A percentile compares a stretch with the other conserved stretches of the same genome.
Conservation (phyloP, 2,329 filamentous ascomycete genomes). For the Colletotrichum falcatum region DNA sequence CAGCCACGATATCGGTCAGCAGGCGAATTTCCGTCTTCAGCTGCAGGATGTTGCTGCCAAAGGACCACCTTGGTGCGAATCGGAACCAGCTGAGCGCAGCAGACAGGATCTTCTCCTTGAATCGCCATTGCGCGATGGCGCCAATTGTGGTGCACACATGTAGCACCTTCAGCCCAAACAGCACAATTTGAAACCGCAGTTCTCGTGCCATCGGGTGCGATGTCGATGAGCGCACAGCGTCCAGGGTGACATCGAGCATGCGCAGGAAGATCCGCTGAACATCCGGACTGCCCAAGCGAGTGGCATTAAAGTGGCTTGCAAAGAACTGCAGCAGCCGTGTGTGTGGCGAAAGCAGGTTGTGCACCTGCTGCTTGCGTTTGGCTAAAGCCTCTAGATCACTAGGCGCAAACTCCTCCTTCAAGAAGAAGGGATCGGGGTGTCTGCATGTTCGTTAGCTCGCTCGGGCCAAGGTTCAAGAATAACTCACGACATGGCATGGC, state of each 20-base stretch:
- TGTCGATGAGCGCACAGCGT: slow-evolving; percentile 76
- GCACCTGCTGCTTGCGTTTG: slow-evolving; percentile 81
- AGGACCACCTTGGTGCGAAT: slow-evolving; percentile 88
- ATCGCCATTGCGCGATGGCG: slow-evolving; percentile 76
- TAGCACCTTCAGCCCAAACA: slow-evolving; percentile 85
- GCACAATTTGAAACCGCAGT: slow-evolving; percentile 87
- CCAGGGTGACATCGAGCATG: slow-evolving; percentile 81
- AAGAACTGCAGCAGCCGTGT: slow-evolving; percentile 89
- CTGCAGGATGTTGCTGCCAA: slow-evolving; percentile 92
- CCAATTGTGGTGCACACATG: slow-evolving; percentile 76
- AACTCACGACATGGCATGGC: slow-evolving; percentile 71
- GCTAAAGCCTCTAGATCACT: slow-evolving; percentile 82
- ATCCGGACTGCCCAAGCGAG: slow-evolving; percentile 84
- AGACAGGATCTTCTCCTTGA: slow-evolving; percentile 91
- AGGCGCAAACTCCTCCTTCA: slow-evolving; percentile 92
- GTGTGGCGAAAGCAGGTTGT: slow-evolving; percentile 89
- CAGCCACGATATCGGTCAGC: slow-evolving; percentile 77
- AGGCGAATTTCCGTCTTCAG: slow-evolving; percentile 92
- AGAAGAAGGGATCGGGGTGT: slow-evolving; percentile 88
- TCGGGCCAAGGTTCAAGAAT: not conserved
- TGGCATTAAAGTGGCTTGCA: slow-evolving; percentile 93
- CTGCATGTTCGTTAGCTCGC: slow-evolving; percentile 53
- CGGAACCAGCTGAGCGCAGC: slow-evolving; percentile 92
- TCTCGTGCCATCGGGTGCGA: slow-evolving; percentile 91
- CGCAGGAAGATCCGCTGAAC: slow-evolving; percentile 85